Conservation (phyloP, 495 filamentous ascomycete genomes). For the Alectoria sarmentosa region DNA sequence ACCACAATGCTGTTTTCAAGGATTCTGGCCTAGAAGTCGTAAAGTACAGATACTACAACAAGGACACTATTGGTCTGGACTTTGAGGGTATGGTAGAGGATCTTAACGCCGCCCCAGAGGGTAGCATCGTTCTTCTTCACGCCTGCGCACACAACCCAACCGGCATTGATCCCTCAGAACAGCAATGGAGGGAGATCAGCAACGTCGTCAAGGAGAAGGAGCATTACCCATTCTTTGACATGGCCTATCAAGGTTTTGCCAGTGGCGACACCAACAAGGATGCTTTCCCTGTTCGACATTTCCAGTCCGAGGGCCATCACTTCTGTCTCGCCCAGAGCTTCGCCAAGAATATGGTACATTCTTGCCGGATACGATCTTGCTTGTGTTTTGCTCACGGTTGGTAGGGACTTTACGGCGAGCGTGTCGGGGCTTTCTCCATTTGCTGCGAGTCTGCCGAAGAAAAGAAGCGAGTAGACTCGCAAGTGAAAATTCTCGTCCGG, state of each 20-base stretch:
- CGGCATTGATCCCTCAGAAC: constrained; percentile 85
- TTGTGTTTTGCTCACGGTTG: constrained; percentile 8
- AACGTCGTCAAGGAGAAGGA: constrained; percentile 79
- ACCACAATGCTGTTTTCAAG: constrained; percentile 93
- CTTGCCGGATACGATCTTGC: neutral
- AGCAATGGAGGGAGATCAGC: constrained; percentile 92
- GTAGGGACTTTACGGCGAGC: constrained; percentile 94
- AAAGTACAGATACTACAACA: constrained; percentile 98
- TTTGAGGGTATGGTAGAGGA: constrained; percentile 90
- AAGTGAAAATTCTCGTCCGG: constrained; percentile 96
- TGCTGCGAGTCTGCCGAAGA: constrained; percentile 78
- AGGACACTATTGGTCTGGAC: constrained; percentile 95
- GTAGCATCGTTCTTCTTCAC: constrained; percentile 86
- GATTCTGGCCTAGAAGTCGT: constrained; percentile 85
- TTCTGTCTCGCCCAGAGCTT: constrained; percentile 89
- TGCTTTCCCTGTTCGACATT: constrained; percentile 87
- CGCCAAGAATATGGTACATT: constrained; percentile 94
- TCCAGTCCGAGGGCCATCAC: constrained; percentile 86
- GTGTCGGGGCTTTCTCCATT: constrained; percentile 93
- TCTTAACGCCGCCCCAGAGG: constrained; percentile 80
- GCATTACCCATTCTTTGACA: constrained; percentile 97
- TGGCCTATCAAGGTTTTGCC: constrained; percentile 99
- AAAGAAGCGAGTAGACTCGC: constrained; percentile 93
- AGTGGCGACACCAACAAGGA: constrained; percentile 86
- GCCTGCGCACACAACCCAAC: constrained; percentile 99